phyloP scores from a whole-genome alignment of 371 early-diverging fungal genomes.

The Mortierella sp. region DNA sequence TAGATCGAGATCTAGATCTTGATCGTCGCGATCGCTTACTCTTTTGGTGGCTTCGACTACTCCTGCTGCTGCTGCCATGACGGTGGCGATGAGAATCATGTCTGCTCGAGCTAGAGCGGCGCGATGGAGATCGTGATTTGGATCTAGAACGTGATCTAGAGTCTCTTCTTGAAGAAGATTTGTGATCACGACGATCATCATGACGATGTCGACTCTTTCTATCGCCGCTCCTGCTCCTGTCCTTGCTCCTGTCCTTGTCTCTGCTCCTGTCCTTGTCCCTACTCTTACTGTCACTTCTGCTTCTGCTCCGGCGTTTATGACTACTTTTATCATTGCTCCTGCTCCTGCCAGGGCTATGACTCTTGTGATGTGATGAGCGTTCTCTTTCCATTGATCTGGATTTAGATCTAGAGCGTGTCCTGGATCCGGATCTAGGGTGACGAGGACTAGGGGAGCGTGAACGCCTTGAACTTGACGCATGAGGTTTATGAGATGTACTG shows the following conservation, averaged over 20 bases:
- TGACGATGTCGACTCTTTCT: slow-evolving; percentile 16
- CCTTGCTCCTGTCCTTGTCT: slow-evolving; percentile 1
- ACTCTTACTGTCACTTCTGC: neutral
- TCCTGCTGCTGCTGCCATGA: slow-evolving; percentile 18
- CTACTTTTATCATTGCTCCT: slow-evolving; percentile 1
- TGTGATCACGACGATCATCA: slow-evolving; percentile 17
- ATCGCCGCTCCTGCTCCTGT: slow-evolving; percentile 6
- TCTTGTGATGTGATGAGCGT: neutral
- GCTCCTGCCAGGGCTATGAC: neutral
- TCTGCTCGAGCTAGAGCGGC: slow-evolving; percentile 13
- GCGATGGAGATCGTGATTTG: slow-evolving; percentile 36
- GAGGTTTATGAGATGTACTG: neutral
- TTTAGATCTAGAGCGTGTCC: slow-evolving; percentile 18
- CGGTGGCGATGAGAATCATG: slow-evolving; percentile 6
- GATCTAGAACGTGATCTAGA: slow-evolving; percentile 36
- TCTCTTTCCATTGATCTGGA: slow-evolving; percentile 14
- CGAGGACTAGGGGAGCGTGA: slow-evolving; percentile 5
- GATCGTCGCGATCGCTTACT: slow-evolving; percentile 34
- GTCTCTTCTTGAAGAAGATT: slow-evolving; percentile 21
- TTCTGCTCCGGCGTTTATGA: neutral
- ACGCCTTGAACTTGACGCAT: neutral
- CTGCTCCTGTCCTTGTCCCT: slow-evolving; percentile 8
- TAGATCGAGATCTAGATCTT: slow-evolving; percentile 29
- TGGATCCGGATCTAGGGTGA: slow-evolving; percentile 15
- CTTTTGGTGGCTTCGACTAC: slow-evolving; percentile 21